These are phyloP conservation scores for Nicotiana knightiana DNA, from an alignment of 257 asterid genomes.

Conservation along the genomic window DNA sequence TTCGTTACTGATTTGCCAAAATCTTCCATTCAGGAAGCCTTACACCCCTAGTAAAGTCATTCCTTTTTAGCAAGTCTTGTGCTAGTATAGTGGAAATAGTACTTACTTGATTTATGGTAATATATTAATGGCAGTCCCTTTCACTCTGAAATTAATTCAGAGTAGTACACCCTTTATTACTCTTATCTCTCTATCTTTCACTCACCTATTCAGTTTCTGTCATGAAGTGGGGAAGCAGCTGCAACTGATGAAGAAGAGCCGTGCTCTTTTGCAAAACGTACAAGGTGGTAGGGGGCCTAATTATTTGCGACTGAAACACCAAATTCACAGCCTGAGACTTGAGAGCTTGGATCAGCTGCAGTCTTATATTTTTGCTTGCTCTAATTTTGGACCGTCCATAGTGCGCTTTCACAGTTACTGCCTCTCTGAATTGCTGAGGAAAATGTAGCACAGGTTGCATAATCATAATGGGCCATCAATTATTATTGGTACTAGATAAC, in stretches of 20 bases:
- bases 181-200: neutral
- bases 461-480: neutral
- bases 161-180: neutral
- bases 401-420: neutral
- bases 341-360: neutral
- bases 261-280: neutral
- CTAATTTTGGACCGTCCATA: neutral
- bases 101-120: neutral
- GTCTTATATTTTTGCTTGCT: neutral
- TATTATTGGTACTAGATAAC: neutral
- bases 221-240: neutral
- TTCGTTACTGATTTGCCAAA: neutral
- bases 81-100: neutral
- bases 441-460: neutral
- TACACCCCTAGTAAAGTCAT: neutral
- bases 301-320: neutral
- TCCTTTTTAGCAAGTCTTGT: constrained; percentile 6
- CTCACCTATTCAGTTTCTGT: neutral
- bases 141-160: constrained; percentile 13
- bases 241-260: neutral
- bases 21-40: neutral
- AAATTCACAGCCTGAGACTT: neutral
- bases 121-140: constrained; percentile 22
- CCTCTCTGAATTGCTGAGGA: neutral
- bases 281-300: constrained; percentile 4